phyloP scores from a whole-genome alignment of 768 basidiomycete species.

The Amylocystis lapponica region DNA sequence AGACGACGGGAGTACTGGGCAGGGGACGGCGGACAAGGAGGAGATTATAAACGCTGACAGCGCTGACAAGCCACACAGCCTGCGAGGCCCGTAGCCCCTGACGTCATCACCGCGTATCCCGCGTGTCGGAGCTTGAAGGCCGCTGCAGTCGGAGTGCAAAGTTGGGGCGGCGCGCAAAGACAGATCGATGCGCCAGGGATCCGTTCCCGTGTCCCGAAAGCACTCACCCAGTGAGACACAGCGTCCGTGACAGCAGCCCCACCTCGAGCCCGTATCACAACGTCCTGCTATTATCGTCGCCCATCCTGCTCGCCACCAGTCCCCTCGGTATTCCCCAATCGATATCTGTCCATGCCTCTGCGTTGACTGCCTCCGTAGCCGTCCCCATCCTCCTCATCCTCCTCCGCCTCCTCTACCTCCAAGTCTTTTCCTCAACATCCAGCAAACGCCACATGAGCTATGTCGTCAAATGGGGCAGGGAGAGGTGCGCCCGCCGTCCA shows the following conservation, averaged over 20 bases:
- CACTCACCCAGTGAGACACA: too few species aligned
- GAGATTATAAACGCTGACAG: slow-evolving; percentile 1
- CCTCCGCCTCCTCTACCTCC: slow-evolving; percentile 21
- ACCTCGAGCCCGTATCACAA: slow-evolving; percentile 4
- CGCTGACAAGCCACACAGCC: not conserved
- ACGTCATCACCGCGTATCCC: slow-evolving; percentile 6
- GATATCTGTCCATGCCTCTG: not conserved
- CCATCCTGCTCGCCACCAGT: slow-evolving; percentile 17
- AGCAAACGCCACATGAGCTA: slow-evolving; percentile 28
- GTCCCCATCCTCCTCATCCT: slow-evolving; percentile 25
- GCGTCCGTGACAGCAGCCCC: not conserved
- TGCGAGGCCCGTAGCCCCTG: slow-evolving; percentile 2
- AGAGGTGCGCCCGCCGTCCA: slow-evolving; percentile 25
- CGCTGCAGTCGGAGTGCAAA: too few species aligned
- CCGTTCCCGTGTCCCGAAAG: too few species aligned
- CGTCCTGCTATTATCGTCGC: slow-evolving; percentile 5
- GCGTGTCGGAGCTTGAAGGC: too few species aligned
- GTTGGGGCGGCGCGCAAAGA: too few species aligned
- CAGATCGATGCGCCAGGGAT: too few species aligned
- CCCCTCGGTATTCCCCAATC: slow-evolving; percentile 13
- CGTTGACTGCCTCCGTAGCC: slow-evolving; percentile 7
- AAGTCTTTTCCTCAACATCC: slow-evolving; percentile 13
- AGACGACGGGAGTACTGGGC: slow-evolving; percentile 2
- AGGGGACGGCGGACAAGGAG: slow-evolving; percentile 3
- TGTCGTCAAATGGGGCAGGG: slow-evolving; percentile 45